These are phyloP conservation scores for Gossypium turneri DNA, from an alignment of 345 rosid genomes.

Conservation along the genomic window DNA sequence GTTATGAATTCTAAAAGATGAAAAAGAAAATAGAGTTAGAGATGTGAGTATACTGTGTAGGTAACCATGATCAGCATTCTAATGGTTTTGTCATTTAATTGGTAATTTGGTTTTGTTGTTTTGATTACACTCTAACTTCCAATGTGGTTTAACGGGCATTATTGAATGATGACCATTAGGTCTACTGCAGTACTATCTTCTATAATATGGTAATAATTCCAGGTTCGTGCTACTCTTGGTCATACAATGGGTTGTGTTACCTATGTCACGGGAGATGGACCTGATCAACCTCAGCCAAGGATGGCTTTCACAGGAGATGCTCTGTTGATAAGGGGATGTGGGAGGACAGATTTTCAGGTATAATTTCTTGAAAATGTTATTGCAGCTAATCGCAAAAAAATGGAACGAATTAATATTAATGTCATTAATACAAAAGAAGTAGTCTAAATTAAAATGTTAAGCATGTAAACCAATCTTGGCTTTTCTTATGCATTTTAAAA, in stretches of 20 bases:
- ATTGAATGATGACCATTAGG: background rate
- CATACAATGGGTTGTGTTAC: constrained; percentile 92
- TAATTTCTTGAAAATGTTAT: constrained; percentile 4
- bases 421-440: background rate
- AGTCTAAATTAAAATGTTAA: background rate
- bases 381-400: background rate
- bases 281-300: constrained; percentile 77
- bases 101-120: background rate
- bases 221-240: constrained; percentile 24
- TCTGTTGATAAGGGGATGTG: constrained; percentile 86
- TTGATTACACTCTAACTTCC: background rate
- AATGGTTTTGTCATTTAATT: background rate
- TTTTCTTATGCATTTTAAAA: background rate
- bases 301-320: constrained; percentile 98
- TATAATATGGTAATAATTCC: constrained; percentile 8
- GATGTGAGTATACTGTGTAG: background rate
- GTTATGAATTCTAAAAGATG: background rate
- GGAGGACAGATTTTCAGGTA: constrained; percentile 99
- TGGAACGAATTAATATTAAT: background rate
- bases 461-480: background rate
- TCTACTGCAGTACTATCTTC: background rate
- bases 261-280: constrained; percentile 82
- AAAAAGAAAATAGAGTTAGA: background rate
- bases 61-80: background rate
- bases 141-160: background rate